These are phyloP conservation scores for Diaporthe destruens DNA, from an alignment of 2,329 filamentous ascomycete genomes.

Conservation along the genomic window DNA sequence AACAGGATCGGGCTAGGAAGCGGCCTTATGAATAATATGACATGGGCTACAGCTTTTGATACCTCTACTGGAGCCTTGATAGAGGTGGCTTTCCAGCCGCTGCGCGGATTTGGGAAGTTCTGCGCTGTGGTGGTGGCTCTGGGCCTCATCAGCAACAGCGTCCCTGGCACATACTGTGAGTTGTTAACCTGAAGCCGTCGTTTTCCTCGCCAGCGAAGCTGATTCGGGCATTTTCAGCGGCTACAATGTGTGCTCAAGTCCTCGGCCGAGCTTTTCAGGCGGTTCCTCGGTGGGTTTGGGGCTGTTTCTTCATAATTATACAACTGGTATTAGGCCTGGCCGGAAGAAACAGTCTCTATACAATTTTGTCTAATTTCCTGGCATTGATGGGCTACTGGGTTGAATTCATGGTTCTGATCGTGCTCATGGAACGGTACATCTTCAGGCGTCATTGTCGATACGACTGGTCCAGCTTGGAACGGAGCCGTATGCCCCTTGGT, in stretches of 20 bases:
- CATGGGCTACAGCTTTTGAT: neutral
- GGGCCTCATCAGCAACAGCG: constrained; percentile 12
- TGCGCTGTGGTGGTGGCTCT: neutral
- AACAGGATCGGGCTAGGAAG: constrained; percentile 8
- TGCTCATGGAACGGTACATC: constrained; percentile 71
- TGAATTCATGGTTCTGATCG: constrained; percentile 73
- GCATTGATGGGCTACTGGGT: constrained; percentile 80
- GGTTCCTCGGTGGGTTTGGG: neutral
- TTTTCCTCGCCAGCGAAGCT: neutral
- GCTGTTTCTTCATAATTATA: neutral
- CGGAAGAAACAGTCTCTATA: constrained; percentile 57
- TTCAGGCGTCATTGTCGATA: constrained; percentile 67
- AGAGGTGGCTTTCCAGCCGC: neutral
- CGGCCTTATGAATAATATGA: neutral
- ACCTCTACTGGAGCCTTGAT: constrained; percentile 14
- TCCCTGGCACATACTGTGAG: constrained; percentile 13
- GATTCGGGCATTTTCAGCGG: neutral
- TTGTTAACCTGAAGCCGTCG: too few relatives aligned
- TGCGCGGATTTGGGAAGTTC: constrained; percentile 13
- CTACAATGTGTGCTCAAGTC: constrained; percentile 19
- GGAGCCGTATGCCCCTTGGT: constrained; percentile 58
- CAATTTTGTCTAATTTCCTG: constrained; percentile 77
- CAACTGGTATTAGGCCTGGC: constrained; percentile 8
- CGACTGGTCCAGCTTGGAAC: constrained; percentile 44
- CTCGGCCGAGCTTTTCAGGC: neutral